Percentiles rank a stretch among this genome's conserved stretches.
phyloP scores from a whole-genome alignment of 176 grass and related monocot species.

The Eleusine indica region DNA sequence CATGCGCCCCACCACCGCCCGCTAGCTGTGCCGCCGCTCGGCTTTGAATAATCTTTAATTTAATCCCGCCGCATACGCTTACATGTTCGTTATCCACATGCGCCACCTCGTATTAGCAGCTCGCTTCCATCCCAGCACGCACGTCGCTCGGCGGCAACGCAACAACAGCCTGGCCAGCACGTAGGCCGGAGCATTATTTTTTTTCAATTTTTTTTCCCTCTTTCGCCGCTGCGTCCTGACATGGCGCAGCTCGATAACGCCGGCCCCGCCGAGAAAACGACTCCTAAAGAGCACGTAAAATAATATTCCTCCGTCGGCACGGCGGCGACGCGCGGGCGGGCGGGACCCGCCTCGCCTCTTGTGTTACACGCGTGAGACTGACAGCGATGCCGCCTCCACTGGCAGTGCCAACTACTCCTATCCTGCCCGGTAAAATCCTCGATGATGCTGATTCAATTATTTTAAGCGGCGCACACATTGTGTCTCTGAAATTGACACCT shows the following conservation, averaged over 20 bases:
- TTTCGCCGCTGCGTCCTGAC: slow-evolving; percentile 1
- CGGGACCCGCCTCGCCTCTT: not conserved
- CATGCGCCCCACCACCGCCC: slow-evolving; percentile 20
- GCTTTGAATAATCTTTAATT: not conserved
- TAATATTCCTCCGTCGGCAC: slow-evolving; percentile 36
- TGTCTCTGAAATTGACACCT: slow-evolving; percentile 2
- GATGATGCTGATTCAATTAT: not conserved
- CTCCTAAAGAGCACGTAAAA: not conserved
- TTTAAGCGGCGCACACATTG: not conserved
- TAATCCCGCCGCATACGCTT: not conserved
- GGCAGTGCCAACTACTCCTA: slow-evolving; percentile 9
- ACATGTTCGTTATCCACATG: slow-evolving; percentile 44
- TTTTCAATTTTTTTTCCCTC: too few relatives aligned
- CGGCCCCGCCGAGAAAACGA: slow-evolving; percentile 33
- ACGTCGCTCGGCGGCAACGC: not conserved
- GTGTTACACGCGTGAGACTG: slow-evolving; percentile 16
- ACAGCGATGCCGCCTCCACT: slow-evolving; percentile 27
- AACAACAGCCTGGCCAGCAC: slow-evolving; percentile 10
- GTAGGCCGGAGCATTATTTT: not conserved
- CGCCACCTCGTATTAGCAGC: slow-evolving; percentile 5
- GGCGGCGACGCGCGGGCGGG: not conserved
- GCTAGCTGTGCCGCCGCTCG: not conserved
- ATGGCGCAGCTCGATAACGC: slow-evolving; percentile 14
- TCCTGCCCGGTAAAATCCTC: not conserved
- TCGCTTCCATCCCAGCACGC: not conserved